phyloP scores from a whole-genome alignment of 2,329 filamentous ascomycete genomes.

The Diaporthe sp. region DNA sequence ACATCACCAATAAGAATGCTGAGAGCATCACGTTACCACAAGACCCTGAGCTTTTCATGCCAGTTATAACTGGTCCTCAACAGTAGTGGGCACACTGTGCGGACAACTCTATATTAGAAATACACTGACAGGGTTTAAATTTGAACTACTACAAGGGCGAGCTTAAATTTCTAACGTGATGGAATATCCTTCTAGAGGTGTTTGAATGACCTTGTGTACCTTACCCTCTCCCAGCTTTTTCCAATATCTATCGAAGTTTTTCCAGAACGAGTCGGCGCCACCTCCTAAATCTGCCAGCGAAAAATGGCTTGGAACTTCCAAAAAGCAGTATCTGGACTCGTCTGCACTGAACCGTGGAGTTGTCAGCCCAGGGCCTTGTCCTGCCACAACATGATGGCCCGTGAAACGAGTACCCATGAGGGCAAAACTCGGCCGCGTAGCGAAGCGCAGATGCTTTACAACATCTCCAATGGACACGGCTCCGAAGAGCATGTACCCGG shows the following conservation, averaged over 20 bases:
- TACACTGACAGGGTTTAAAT: too few species aligned
- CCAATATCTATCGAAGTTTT: background rate
- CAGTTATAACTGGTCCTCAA: too few species aligned
- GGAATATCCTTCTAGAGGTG: background rate
- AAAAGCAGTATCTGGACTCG: background rate
- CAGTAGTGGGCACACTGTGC: too few species aligned
- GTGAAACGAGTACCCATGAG: background rate
- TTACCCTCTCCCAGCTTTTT: background rate
- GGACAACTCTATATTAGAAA: too few species aligned
- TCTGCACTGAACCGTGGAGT: background rate
- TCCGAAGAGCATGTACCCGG: background rate
- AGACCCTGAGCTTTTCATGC: too few species aligned
- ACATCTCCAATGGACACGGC: background rate
- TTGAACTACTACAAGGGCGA: background rate
- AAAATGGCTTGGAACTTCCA: background rate
- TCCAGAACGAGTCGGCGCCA: background rate
- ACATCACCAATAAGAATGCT: too few species aligned
- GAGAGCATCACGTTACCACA: too few species aligned
- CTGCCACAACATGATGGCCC: background rate
- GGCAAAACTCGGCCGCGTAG: background rate
- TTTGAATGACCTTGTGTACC: background rate
- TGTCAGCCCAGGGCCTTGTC: background rate
- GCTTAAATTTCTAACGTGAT: background rate
- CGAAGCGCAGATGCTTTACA: background rate
- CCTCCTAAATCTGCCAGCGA: background rate